Evolutionary conservation across 1,284 basidiomycete genomes (phyloP), one percentile per base, ranked within the genome.

Genomic region (Ceratobasidium sp.): DNA sequence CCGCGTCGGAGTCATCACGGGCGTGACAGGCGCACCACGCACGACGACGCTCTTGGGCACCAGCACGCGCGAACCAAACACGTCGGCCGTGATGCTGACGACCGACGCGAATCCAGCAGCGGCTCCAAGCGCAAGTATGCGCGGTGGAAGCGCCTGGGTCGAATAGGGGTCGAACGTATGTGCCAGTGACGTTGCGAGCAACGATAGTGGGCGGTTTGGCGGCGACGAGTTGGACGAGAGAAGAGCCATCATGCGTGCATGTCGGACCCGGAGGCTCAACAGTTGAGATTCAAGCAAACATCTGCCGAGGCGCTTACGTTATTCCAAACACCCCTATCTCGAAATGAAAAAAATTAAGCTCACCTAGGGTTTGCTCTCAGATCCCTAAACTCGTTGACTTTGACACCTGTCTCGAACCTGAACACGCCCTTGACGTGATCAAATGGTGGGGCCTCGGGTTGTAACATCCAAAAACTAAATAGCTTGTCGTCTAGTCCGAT

Each of bases 401-500:
- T 92, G 78, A 92, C 85, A 8, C 92, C 92, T 0, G 88, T 92
- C 79, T 93, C 92, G 80, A 93, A 93, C 28, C 92, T 88, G 79
- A 88, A 92, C 76, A 93, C 92, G n/a, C 92, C 92, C 78, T 93
- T 92, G 74, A 92, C 89, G 74, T 89, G 89, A 0, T 88, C 87
- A 75, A 88, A 85, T 0, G 90, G 88, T 77, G 86, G 88, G 67
- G 85, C 85, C 76, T 94, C 92, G 23, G 87, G 87, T 79, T 93
- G 92, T 5, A 93, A 84, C 73, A 92, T 85, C 90, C 92, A 94
- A 83, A 92, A 93, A 73, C 89, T 90, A 80, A 93, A 94, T 1
- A 93, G 85, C 78, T 94, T 94, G 81, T 94, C 91, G 77, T 94
- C 92, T 62, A 94, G 87, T 8, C 92, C 92, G 71, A 94, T 93